Evolutionary conservation across 495 filamentous ascomycete species (phyloP).

Genomic region (Rhizodiscina lignyota): DNA sequence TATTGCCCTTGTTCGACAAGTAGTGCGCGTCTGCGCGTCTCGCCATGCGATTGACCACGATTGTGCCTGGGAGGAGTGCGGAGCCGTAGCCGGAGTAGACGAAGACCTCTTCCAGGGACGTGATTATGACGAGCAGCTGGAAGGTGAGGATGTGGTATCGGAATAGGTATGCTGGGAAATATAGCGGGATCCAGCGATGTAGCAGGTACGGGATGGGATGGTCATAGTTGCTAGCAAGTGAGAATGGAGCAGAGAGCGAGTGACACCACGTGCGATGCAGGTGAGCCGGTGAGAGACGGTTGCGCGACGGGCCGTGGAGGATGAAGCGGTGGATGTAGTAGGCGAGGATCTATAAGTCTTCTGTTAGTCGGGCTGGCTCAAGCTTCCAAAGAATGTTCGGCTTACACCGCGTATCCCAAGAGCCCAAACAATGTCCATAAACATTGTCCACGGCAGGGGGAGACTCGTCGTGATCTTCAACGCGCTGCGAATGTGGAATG

Average conservation of each 20-base stretch:
- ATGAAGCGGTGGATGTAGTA: constrained; percentile 61
- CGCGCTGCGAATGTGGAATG: constrained; percentile 34
- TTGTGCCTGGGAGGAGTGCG: constrained; percentile 47
- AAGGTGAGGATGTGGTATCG: constrained; percentile 68
- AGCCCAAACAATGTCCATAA: constrained; percentile 32
- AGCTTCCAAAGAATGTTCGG: background rate
- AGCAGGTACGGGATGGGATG: constrained; percentile 63
- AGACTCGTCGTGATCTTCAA: constrained; percentile 39
- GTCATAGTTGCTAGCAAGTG: constrained; percentile 58
- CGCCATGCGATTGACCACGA: constrained; percentile 60
- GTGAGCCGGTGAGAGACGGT: constrained; percentile 15
- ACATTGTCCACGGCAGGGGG: constrained; percentile 45
- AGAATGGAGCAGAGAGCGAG: constrained; percentile 39
- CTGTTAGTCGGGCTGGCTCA: background rate
- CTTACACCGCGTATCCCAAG: constrained; percentile 39
- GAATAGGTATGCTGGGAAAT: constrained; percentile 48
- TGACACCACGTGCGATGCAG: constrained; percentile 54
- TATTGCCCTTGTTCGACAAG: constrained; percentile 30
- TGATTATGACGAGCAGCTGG: constrained; percentile 46
- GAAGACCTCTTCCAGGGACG: constrained; percentile 63
- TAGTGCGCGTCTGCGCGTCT: constrained; percentile 54
- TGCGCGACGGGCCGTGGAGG: constrained; percentile 35
- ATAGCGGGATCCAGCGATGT: constrained; percentile 52
- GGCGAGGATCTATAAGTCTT: constrained; percentile 22
- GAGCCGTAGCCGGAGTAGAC: constrained; percentile 78